Evolutionary conservation across 2,329 filamentous ascomycete species (phyloP), one percentile per base, ranked within the genome.

Genomic region (Diaporthe citriasiana): DNA sequence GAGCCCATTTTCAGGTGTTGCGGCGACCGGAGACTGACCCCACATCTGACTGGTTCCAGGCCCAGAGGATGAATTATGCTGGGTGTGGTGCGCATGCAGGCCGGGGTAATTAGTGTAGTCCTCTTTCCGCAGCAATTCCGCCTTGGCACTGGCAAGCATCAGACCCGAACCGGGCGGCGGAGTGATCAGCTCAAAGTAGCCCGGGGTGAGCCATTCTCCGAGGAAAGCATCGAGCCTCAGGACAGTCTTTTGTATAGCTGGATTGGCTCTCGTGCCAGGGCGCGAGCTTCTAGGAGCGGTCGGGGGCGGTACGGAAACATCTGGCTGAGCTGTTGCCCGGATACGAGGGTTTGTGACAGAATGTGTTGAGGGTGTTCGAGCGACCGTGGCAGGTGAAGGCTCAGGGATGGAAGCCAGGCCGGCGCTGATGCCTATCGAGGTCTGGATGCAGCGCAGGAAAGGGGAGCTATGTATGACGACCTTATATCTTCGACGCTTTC

Each of bases 401-500:
- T 82, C 79, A 73, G 77, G 77, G 74, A 77, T 79, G 65, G 94
- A 91, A 10, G 93, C 92, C 63, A 98, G 91, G 35, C 96, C 96
- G 8, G 96, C 93, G 79, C 93, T 93, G 80, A 98, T 94, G 40
- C 93, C 95, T 68, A 98, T 91, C 17, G 95, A 94, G 0, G 96
- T 98, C 83, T 99, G 96, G 19, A 98, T 89, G 82, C 97, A 99
- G 83, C 97, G 91, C 70, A 98, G 86, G 80, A 96, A 99, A 0
- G 97, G 97, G n/a, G 96, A 98, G 76, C 91, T 94, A 84, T 99
- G 96, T 73, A 99, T 91, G 78, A 97, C 89, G 73, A 98, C 88
- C 80, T 93, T 94, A 84, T 94, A 94, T 78, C 87, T 89, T 80
- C 88, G 90, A 76, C 84, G 86, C 66, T 82, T 83, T 10, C 75